Base-by-base conservation (phyloP, 2,329 filamentous ascomycete species). In the Colletotrichum salicis region DNA sequence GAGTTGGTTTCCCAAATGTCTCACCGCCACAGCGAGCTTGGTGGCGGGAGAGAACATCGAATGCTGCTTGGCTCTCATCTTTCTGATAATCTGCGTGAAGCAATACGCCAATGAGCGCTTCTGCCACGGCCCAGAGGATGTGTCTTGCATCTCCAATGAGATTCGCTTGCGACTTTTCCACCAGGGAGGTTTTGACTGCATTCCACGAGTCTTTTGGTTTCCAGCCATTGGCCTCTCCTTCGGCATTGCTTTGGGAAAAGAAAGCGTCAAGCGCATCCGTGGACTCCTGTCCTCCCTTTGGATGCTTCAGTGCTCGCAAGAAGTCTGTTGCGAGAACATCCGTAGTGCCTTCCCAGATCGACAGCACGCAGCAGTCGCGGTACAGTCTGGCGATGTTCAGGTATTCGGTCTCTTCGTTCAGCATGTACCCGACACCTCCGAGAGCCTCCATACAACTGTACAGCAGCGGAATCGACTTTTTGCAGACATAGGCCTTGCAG, bases 331-430 rank as follows among this genome's bases (percentile, higher is more conserved):
- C 89, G 67, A 94, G 84, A 6, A 94, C 90, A 76, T 93, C 91
- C 0, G 91, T 93, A 0, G 92, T 94, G 1, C 92, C 91, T 79
- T 93, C 91, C 90, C 91, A 93, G 60, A 94, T 93, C 15, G 88
- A 86, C 62, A 89, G 81, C 3, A 93, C 92, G 8, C 82, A 84
- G 1, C 86, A 88, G 75, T 94, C 92, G 8, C 93, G 87, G 75
- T 90, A 90, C 1, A 94, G 82, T 7, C 91, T 86, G 0, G 91
- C 87, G 4, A 94, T 82, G 76, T 94, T 94, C 19, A 74, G 59
- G 48, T 89, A 86, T 61, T 90, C 89, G 70, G 90, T 88, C 70
- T 89, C 87, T 48, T 87, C 84, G 75, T 92, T 92, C 76, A 90
- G 85, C 29, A 91, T 85, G 75, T 92, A 93, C 0, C 91, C 91